Evolutionary conservation across 2,329 filamentous ascomycete genomes (phyloP), one percentile per base, ranked within the genome.

Genomic region (Byssothecium circinans): DNA sequence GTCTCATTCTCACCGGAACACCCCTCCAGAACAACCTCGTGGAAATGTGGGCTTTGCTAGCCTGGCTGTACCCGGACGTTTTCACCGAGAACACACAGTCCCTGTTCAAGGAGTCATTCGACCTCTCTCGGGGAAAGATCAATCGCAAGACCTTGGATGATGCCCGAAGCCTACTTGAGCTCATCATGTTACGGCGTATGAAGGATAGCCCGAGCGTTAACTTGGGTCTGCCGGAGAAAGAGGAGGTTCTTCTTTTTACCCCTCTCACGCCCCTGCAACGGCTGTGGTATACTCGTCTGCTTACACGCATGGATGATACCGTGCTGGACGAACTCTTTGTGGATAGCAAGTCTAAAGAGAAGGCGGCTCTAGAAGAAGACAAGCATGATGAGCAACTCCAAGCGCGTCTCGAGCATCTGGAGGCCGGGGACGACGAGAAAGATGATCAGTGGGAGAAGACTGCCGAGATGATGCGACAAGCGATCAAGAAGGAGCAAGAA

Each of bases 381-480:
- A 63, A 62, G n/a, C 58, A 72, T 49, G 70, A 72, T 14, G 59
- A 69, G 14, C 33, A 58, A 8, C 65, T 70, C 15, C 54, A 74
- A 14, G 54, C 67, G 2, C 58, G 61, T 3, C 57, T 71, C 12
- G 59, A 73, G 17, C 60, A 71, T 22, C 49, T 61, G 3, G 48
- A 63, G 22, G 42, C 58, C 19, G 50, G 52, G 17, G 44, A 39
- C 5, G 10, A 41, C 27, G 32, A 41, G 20, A 41, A 4, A 5
- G 27, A 43, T 22, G 42, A 67, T 68, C 55, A 58, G 8, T 81
- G 78, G 78, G 72, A 74, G 10, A 50, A 95, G 95, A 75, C 92
- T 87, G 75, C 91, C 91, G 71, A 88, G 91, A 85, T 97, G 94
- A 78, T 97, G 91, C 80, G 91, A 89, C 72, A 96, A 92, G 75